A percentile compares a stretch with the other conserved stretches of the same genome.
Conservation (phyloP, 1,139 yeast genomes). For the Sugiyamaella xylanicola region DNA sequence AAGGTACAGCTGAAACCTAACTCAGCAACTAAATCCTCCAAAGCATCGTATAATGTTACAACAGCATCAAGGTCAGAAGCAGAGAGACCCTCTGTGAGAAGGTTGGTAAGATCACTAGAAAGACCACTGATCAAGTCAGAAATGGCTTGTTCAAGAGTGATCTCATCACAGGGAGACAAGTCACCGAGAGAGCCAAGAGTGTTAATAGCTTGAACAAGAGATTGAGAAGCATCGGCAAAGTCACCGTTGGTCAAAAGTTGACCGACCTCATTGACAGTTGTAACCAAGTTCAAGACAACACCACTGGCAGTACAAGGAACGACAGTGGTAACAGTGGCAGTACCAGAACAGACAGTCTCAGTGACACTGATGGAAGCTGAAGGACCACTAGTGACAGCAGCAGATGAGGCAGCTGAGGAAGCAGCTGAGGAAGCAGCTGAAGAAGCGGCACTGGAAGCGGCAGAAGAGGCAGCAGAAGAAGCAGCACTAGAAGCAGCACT, state of each 20-base stretch:
- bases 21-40: neutral
- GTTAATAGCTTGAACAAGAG: constrained; percentile 3
- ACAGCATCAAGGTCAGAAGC: neutral
- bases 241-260: constrained; percentile 5
- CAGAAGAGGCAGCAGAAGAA: neutral
- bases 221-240: neutral
- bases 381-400: neutral
- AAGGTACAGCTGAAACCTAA: neutral
- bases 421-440: constrained; percentile 3
- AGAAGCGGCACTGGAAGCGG: neutral
- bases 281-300: constrained; percentile 3
- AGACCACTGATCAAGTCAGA: neutral
- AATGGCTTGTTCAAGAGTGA: neutral
- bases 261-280: constrained; percentile 5
- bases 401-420: neutral
- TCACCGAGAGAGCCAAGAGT: neutral
- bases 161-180: neutral
- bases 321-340: constrained; percentile 7
- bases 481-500: neutral
- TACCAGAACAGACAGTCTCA: constrained; percentile 1
- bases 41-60: neutral
- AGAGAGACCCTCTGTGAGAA: neutral
- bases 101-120: neutral
- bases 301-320: constrained; percentile 11
- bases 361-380: constrained; percentile 4